Conservation (phyloP, 116 monocot genomes). For the Posidonia oceanica region DNA sequence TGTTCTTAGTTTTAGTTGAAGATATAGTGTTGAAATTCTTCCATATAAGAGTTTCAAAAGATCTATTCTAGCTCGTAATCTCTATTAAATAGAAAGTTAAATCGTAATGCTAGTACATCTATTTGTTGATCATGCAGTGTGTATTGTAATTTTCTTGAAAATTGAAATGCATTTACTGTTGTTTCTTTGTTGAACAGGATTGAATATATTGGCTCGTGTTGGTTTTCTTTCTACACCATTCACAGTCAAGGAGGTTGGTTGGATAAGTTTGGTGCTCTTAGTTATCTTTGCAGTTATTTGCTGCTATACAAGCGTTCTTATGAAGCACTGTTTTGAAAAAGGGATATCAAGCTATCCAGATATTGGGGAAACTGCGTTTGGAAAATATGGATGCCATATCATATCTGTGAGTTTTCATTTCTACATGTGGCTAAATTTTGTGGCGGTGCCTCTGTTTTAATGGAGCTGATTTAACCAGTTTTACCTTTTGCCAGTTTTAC, state of each 20-base stretch:
- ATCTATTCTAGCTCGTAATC: neutral
- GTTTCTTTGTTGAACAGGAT: conserved; percentile 23
- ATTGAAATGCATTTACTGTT: neutral
- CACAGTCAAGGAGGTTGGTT: conserved; percentile 78
- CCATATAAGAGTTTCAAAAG: neutral
- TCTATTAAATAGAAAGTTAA: neutral
- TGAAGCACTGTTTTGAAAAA: too few relatives aligned
- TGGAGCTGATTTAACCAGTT: too few relatives aligned
- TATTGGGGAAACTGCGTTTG: conserved; percentile 93
- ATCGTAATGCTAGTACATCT: neutral
- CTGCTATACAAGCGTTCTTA: too few relatives aligned
- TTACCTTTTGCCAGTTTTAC: too few relatives aligned
- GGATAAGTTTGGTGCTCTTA: conserved; percentile 47
- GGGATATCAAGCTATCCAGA: conserved; percentile 49
- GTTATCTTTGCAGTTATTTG: neutral
- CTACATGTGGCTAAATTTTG: neutral
- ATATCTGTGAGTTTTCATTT: conserved; percentile 58
- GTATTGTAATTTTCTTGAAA: too few relatives aligned
- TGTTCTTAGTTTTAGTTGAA: neutral
- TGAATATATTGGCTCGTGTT: conserved; percentile 79
- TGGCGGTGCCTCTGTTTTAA: neutral
- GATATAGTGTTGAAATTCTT: neutral
- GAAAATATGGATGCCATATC: conserved; percentile 61
- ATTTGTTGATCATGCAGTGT: neutral
- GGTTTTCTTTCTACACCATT: conserved; percentile 83